Evolutionary conservation across 2,329 filamentous ascomycete species (phyloP), one percentile per base, ranked within the genome.

Genomic region (Myriosclerotinia scirpicola): DNA sequence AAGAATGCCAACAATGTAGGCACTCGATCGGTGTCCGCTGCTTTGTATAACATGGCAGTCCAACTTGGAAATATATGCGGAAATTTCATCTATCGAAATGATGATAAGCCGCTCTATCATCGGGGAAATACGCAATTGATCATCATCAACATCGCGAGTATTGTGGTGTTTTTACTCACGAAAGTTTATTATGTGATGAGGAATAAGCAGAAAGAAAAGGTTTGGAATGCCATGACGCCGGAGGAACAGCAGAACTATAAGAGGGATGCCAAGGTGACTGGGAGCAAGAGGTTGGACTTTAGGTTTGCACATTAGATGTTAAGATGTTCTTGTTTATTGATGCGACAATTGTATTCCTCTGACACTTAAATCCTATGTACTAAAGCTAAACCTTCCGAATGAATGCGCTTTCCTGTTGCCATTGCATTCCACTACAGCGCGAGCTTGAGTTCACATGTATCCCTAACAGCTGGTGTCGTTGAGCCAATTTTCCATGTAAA

Each of bases 1-100:
- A 80, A 84, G 65, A 90, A 90, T 72, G 83, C 85, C 3, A 87
- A 88, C 68, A 82, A 83, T 2, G 86, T 90, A 14, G 81, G 87
- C 11, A 85, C 85, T 2, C 79, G 87, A 7, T 85, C 87, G 1
- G 85, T 91, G 1, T 85, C 85, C 0, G 83, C 85, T 1, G 87
- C 85, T 0, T 76, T 86, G 14, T 90, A 90, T 76, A 90, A 89
- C 71, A 73, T 75, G 70, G 34, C 64, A 3, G 71, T 73, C 2
- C 72, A 75, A 82, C 84, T 20, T 83, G 85, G 11, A 75, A 70
- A 67, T 22, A 73, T 75, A 9, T 68, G 70, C 79, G 34, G 78
- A 70, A 22, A 77, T 76, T 38, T 82, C 81, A 81, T 85, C 12
- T 85, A 85, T 65, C 76, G 82, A 8, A 74, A 80, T 2, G 77